Conservation (phyloP, 768 basidiomycete species). For the Chalciporus sphaerocephalus region DNA sequence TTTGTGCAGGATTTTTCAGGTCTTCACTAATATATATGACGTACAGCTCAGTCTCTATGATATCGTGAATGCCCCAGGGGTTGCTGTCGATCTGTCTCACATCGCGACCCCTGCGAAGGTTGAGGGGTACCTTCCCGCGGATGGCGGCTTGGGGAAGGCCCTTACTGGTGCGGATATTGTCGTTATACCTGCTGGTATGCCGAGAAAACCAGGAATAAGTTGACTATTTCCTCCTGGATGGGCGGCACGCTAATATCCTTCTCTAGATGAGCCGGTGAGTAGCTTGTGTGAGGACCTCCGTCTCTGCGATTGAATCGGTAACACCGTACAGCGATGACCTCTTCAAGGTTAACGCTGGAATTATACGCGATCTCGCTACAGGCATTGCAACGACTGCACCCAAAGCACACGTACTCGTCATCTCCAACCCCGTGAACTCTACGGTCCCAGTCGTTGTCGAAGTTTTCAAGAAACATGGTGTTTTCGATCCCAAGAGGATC, state of each 20-base stretch:
- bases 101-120: conserved; percentile 87
- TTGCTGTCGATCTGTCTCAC: conserved; percentile 92
- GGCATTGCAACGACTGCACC: conserved; percentile 81
- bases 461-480: conserved; percentile 87
- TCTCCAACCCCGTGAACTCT: conserved; percentile 99
- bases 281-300: background rate
- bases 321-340: conserved; percentile 73
- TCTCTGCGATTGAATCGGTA: conserved; percentile 8
- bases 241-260: background rate
- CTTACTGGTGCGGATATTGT: conserved; percentile 86
- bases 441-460: conserved; percentile 97
- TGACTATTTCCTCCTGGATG: background rate
- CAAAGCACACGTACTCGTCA: conserved; percentile 91
- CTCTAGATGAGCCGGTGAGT: conserved; percentile 50
- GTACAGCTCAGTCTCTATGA: conserved; percentile 81
- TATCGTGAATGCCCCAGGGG: conserved; percentile 97
- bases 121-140: conserved; percentile 70
- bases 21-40: conserved; percentile 1
- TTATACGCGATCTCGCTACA: conserved; percentile 88
- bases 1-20: background rate
- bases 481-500: conserved; percentile 89
- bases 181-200: conserved; percentile 94
- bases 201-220: conserved; percentile 89
- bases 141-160: conserved; percentile 79
- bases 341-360: conserved; percentile 97